A percentile compares a stretch with the other conserved stretches of the same genome.
Conservation (phyloP, 2,329 filamentous ascomycete genomes). For the Hypomyces perniciosus region DNA sequence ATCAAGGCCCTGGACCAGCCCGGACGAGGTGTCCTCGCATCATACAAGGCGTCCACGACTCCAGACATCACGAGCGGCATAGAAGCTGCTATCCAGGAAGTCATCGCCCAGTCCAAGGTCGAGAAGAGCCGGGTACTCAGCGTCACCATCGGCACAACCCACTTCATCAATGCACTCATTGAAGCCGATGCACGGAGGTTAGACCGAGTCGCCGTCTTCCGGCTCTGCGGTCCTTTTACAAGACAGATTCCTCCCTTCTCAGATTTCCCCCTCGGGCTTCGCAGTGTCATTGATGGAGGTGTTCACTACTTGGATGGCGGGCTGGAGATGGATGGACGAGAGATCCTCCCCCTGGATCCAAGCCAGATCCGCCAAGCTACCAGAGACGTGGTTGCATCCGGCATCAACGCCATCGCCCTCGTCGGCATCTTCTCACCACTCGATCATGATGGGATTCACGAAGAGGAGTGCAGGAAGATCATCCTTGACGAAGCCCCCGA, state of each 20-base stretch:
- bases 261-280: slow-evolving; percentile 38
- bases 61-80: slow-evolving; percentile 46
- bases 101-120: slow-evolving; percentile 33
- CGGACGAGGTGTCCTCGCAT: slow-evolving; percentile 38
- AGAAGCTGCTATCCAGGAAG: slow-evolving; percentile 37
- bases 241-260: slow-evolving; percentile 39
- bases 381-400: slow-evolving; percentile 27
- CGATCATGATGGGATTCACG: slow-evolving; percentile 35
- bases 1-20: slow-evolving; percentile 28
- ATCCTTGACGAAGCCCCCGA: slow-evolving; percentile 30
- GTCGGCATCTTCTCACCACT: slow-evolving; percentile 42
- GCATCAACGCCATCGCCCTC: slow-evolving; percentile 34
- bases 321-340: slow-evolving; percentile 43
- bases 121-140: slow-evolving; percentile 35
- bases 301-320: slow-evolving; percentile 39
- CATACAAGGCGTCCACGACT: slow-evolving; percentile 44
- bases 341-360: slow-evolving; percentile 33
- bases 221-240: slow-evolving; percentile 41
- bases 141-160: slow-evolving; percentile 45
- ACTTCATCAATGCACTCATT: slow-evolving; percentile 45
- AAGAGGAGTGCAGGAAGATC: slow-evolving; percentile 33
- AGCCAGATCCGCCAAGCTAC: slow-evolving; percentile 31
- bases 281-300: slow-evolving; percentile 35
- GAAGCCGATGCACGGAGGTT: slow-evolving; percentile 39
- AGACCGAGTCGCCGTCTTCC: slow-evolving; percentile 39